phyloP scores from a whole-genome alignment of 352 stramenopile genomes.

The Phytophthora cactorum region DNA sequence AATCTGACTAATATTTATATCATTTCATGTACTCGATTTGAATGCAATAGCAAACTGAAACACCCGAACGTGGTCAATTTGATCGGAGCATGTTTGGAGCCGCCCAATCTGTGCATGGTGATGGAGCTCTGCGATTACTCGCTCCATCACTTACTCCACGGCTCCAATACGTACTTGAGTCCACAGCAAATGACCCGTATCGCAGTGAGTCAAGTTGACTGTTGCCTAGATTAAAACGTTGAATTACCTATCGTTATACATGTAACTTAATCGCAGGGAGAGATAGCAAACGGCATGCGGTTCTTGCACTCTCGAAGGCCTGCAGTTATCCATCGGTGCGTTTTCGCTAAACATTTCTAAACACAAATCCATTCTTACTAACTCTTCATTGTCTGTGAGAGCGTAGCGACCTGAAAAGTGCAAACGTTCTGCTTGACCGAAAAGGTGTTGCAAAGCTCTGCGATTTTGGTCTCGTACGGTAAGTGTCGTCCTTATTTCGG shows the following conservation, averaged over 20 bases:
- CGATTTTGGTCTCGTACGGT: slow-evolving; percentile 91
- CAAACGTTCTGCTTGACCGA: slow-evolving; percentile 85
- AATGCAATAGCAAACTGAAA: slow-evolving; percentile 50
- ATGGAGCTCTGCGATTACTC: slow-evolving; percentile 82
- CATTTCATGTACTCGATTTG: not conserved
- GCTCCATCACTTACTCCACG: slow-evolving; percentile 70
- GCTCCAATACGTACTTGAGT: slow-evolving; percentile 56
- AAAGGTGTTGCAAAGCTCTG: slow-evolving; percentile 88
- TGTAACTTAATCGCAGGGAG: slow-evolving; percentile 42
- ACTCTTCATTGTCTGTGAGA: not conserved
- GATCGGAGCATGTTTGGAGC: slow-evolving; percentile 75
- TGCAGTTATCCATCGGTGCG: slow-evolving; percentile 87
- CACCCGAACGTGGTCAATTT: slow-evolving; percentile 83
- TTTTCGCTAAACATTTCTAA: not conserved
- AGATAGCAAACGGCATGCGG: slow-evolving; percentile 85
- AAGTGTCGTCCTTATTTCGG: not conserved
- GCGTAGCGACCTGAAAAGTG: slow-evolving; percentile 87
- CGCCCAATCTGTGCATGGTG: slow-evolving; percentile 83
- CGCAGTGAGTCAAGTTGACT: slow-evolving; percentile 33
- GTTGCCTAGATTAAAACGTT: not conserved
- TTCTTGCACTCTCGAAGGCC: slow-evolving; percentile 87
- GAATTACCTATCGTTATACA: too few species aligned
- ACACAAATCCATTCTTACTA: not conserved
- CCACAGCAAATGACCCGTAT: slow-evolving; percentile 59
- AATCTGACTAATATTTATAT: too few species aligned